These are phyloP conservation scores for Alternaria viburni DNA, from an alignment of 2,329 filamentous ascomycete species.

Conservation along the genomic window DNA sequence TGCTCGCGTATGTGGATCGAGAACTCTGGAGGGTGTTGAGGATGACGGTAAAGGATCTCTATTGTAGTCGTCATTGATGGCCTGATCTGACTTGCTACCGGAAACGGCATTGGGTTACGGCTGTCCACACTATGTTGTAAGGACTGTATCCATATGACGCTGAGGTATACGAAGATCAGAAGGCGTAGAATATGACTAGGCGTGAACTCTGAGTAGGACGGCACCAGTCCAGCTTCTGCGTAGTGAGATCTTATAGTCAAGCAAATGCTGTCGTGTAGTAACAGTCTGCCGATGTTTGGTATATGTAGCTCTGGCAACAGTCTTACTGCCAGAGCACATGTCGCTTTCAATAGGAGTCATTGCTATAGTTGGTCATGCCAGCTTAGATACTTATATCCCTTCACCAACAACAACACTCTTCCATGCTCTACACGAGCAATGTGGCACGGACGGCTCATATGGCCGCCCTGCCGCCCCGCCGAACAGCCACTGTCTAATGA, in stretches of 20 bases:
- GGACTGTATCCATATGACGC: neutral
- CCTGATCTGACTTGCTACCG: neutral
- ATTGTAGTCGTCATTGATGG: neutral
- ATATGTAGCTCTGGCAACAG: neutral
- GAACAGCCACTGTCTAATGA: neutral
- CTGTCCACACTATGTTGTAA: neutral
- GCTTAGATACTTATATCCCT: neutral
- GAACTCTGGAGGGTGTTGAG: too few species aligned
- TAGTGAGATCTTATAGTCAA: neutral
- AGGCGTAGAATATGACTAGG: neutral
- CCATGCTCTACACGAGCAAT: slow-evolving; percentile 14
- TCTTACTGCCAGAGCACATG: neutral
- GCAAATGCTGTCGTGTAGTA: neutral
- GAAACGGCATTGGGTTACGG: neutral
- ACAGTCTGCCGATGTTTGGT: neutral
- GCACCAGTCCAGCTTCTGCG: neutral
- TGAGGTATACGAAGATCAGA: neutral
- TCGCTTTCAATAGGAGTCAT: neutral
- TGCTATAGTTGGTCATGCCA: too few species aligned
- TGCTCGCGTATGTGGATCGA: too few species aligned
- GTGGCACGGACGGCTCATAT: slow-evolving; percentile 26
- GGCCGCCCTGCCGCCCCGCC: slow-evolving; percentile 30
- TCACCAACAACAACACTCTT: neutral
- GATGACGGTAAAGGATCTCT: too few species aligned
- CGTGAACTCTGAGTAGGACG: neutral